Evolutionary conservation across 2,329 filamentous ascomycete genomes (phyloP).

Genomic region (Xylaria digitata): DNA sequence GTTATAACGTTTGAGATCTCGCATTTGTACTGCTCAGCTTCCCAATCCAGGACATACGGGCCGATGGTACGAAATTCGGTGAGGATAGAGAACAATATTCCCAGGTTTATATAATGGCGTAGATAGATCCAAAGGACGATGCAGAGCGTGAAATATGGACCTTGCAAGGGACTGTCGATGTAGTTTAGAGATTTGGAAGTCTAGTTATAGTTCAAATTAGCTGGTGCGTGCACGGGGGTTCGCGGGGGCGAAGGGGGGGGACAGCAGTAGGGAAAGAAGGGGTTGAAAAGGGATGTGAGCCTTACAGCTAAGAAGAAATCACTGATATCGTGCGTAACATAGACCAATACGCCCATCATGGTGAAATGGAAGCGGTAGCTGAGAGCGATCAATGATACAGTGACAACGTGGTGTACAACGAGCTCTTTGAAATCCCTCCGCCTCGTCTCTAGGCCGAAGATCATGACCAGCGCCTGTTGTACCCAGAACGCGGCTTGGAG

Average conservation of each 20-base stretch:
- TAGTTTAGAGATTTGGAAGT: conserved; percentile 78
- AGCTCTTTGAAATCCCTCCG: conserved; percentile 81
- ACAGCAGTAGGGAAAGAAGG: background rate
- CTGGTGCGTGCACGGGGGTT: too few species aligned
- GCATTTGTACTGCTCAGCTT: conserved; percentile 70
- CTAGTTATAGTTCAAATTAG: conserved; percentile 23
- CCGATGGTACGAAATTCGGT: conserved; percentile 68
- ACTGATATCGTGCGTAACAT: conserved; percentile 79
- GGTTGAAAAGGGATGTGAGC: background rate
- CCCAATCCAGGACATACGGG: conserved; percentile 69
- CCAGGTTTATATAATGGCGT: conserved; percentile 74
- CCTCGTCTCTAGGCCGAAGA: conserved; percentile 76
- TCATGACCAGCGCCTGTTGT: conserved; percentile 76
- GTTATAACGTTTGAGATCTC: conserved; percentile 64
- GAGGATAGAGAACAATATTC: conserved; percentile 68
- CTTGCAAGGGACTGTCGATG: conserved; percentile 69
- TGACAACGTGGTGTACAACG: conserved; percentile 78
- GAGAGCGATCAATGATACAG: conserved; percentile 72
- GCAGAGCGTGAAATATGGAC: conserved; percentile 74
- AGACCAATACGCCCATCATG: conserved; percentile 78
- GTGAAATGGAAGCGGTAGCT: conserved; percentile 83
- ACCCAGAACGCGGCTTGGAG: conserved; percentile 80
- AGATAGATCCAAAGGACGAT: conserved; percentile 76
- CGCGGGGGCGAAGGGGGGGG: background rate
- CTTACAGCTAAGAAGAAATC: conserved; percentile 76